Conservation (phyloP, 768 basidiomycete species). For the Lactarius indigo region DNA sequence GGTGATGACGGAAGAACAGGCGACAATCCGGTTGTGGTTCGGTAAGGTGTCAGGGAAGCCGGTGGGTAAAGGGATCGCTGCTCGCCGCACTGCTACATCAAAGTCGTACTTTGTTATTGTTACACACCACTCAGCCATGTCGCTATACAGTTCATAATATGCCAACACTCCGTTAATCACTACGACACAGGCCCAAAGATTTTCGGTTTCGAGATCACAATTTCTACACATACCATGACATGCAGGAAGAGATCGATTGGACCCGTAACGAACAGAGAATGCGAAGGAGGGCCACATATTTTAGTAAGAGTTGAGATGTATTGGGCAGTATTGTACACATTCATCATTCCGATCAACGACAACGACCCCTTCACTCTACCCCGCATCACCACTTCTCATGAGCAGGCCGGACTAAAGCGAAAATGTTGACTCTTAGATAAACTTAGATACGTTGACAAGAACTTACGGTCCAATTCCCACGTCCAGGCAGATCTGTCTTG, state of each 20-base stretch:
- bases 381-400: slow-evolving; percentile 48
- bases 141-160: too few relatives aligned
- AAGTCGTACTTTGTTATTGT: not conserved
- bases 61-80: not conserved
- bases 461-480: slow-evolving; percentile 77
- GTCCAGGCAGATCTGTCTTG: slow-evolving; percentile 74
- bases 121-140: too few relatives aligned
- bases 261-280: too few relatives aligned
- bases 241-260: too few relatives aligned
- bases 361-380: not conserved
- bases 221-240: too few relatives aligned
- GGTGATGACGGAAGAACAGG: not conserved
- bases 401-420: slow-evolving; percentile 44
- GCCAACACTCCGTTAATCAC: too few relatives aligned
- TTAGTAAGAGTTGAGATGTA: not conserved
- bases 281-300: too few relatives aligned
- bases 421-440: not conserved
- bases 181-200: too few relatives aligned
- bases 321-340: not conserved
- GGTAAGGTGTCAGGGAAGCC: not conserved
- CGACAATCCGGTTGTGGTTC: not conserved
- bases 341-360: not conserved
- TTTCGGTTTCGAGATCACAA: too few relatives aligned
- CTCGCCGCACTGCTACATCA: not conserved
- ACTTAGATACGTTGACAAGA: not conserved